Percentiles rank a stretch among this genome's conserved stretches.
Conservation (phyloP, 257 asterid genomes). For the Solanum arcanum region DNA sequence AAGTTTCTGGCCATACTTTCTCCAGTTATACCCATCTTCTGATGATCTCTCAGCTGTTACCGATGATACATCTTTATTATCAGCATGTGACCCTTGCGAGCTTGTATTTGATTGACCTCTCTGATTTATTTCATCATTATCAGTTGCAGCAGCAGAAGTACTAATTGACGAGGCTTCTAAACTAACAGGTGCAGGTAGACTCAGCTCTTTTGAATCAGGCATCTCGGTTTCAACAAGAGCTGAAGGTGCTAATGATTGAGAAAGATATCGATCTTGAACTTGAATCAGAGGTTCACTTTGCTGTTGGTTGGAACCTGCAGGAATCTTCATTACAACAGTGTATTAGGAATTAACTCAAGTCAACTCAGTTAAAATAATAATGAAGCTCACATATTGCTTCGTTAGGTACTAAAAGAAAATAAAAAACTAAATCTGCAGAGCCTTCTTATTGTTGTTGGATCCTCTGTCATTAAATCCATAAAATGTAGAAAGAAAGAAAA, state of each 20-base stretch:
- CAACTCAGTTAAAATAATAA: background rate
- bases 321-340: slow-evolving; percentile 27
- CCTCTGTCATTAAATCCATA: background rate
- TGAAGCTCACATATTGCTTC: background rate
- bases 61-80: slow-evolving; percentile 40
- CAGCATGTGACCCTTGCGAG: slow-evolving; percentile 39
- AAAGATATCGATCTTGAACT: slow-evolving; percentile 35
- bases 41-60: slow-evolving; percentile 66
- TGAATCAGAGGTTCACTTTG: slow-evolving; percentile 27
- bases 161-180: slow-evolving; percentile 23
- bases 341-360: slow-evolving; percentile 9
- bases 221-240: slow-evolving; percentile 23
- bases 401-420: background rate
- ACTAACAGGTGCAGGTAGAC: slow-evolving; percentile 20
- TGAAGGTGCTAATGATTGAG: slow-evolving; percentile 34
- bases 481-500: background rate
- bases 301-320: slow-evolving; percentile 36
- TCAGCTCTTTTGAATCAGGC: slow-evolving; percentile 5
- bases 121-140: slow-evolving; percentile 33
- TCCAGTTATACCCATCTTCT: slow-evolving; percentile 95
- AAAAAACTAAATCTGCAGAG: background rate
- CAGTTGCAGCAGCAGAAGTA: slow-evolving; percentile 12
- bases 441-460: background rate
- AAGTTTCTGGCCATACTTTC: slow-evolving; percentile 96
- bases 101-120: slow-evolving; percentile 23